Evolutionary conservation across 2,329 filamentous ascomycete genomes (phyloP).

Genomic region (Eurotiales sp.): DNA sequence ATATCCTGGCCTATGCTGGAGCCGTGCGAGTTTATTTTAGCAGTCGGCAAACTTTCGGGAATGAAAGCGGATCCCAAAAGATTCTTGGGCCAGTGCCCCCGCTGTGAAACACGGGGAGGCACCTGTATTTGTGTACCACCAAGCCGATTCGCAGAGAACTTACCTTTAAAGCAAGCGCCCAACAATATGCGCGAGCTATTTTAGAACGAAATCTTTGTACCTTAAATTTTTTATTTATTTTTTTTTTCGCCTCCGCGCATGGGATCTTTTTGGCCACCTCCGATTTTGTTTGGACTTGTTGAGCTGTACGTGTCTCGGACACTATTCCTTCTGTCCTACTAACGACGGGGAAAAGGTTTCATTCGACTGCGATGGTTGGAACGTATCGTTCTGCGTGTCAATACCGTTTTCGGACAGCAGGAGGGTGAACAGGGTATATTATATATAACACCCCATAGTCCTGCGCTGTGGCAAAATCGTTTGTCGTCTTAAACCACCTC

Average conservation of each 20-base stretch:
- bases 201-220: too few species aligned
- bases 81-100: too few species aligned
- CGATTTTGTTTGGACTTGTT: background rate
- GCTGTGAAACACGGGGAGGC: background rate
- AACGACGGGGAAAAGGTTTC: background rate
- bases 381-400: background rate
- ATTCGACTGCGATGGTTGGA: background rate
- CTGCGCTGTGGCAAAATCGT: background rate
- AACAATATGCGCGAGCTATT: background rate
- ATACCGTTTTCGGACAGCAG: background rate
- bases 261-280: background rate
- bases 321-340: background rate
- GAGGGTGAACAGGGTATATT: background rate
- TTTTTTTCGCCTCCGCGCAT: constrained; percentile 4
- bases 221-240: background rate
- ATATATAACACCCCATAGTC: background rate
- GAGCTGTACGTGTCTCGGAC: constrained; percentile 3
- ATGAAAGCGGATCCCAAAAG: background rate
- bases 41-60: constrained; percentile 6
- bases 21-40: background rate
- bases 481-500: background rate
- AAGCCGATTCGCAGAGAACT: constrained; percentile 6
- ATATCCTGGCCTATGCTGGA: background rate
- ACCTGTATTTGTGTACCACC: background rate
- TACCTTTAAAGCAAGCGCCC: background rate